phyloP scores from a whole-genome alignment of 306 rosid genomes.

The Medicago ruthenica region DNA sequence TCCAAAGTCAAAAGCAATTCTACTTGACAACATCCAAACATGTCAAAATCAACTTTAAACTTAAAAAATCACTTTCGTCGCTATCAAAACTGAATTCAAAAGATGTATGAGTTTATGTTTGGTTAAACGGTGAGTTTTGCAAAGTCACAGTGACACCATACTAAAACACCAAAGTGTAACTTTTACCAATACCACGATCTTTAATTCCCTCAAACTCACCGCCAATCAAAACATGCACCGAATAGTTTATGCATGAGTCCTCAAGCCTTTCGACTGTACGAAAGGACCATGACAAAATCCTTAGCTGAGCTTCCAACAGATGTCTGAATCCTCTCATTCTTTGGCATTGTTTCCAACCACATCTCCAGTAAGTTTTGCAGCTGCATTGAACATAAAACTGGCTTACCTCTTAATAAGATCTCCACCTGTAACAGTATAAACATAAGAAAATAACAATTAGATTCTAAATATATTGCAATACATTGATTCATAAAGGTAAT shows the following conservation, averaged over 20 bases:
- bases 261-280: slow-evolving; percentile 52
- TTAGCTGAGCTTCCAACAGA: slow-evolving; percentile 61
- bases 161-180: no score
- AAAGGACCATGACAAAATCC: slow-evolving; percentile 71
- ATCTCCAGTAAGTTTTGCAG: slow-evolving; percentile 52
- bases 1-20: neutral
- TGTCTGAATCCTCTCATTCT: slow-evolving; percentile 40
- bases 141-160: neutral
- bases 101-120: neutral
- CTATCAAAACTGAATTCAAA: neutral
- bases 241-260: neutral
- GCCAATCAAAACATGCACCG: neutral
- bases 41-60: neutral
- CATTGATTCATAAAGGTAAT: neutral
- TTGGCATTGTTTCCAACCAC: slow-evolving; percentile 58
- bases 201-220: neutral
- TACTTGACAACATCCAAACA: neutral
- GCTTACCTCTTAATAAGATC: slow-evolving; percentile 51
- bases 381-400: slow-evolving; percentile 52
- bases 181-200: neutral
- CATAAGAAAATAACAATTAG: slow-evolving; percentile 3
- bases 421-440: slow-evolving; percentile 55
- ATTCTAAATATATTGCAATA: neutral
- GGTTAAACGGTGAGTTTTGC: neutral
- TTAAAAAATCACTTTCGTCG: neutral